Percentiles rank a stretch among this genome's conserved stretches.
These are phyloP conservation scores for Mucor circinelloides DNA, from an alignment of 371 early-diverging fungal species.

Conservation along the genomic window DNA sequence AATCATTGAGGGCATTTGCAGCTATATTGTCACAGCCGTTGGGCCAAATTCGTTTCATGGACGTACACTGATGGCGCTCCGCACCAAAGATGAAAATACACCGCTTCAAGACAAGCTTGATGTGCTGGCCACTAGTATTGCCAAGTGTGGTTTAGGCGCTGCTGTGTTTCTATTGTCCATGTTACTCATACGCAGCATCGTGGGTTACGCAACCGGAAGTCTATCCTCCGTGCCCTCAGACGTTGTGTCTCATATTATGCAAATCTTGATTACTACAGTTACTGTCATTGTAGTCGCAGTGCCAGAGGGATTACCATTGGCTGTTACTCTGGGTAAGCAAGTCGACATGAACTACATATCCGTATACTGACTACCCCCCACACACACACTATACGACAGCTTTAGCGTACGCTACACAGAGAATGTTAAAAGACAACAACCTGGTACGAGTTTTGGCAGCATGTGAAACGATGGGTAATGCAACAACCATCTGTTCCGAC, in stretches of 20 bases:
- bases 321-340: constrained; percentile 66
- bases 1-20: constrained; percentile 79
- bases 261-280: constrained; percentile 70
- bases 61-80: constrained; percentile 72
- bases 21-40: constrained; percentile 69
- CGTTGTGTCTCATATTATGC: constrained; percentile 50
- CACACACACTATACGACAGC: too few relatives aligned
- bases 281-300: constrained; percentile 81
- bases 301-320: constrained; percentile 82
- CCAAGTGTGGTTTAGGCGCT: constrained; percentile 66
- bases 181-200: constrained; percentile 60
- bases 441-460: constrained; percentile 86
- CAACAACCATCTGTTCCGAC: constrained; percentile 90
- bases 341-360: background rate
- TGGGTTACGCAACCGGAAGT: constrained; percentile 18
- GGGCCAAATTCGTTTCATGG: constrained; percentile 78
- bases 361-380: background rate
- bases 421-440: constrained; percentile 91
- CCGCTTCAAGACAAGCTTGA: constrained; percentile 75
- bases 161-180: constrained; percentile 64
- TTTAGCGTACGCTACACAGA: constrained; percentile 76
- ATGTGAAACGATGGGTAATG: constrained; percentile 95
- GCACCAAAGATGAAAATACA: constrained; percentile 60
- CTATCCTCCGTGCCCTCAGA: constrained; percentile 28
- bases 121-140: constrained; percentile 65